Evolutionary conservation across 2,329 filamentous ascomycete species (phyloP).

Genomic region (Ilyonectria destructans): DNA sequence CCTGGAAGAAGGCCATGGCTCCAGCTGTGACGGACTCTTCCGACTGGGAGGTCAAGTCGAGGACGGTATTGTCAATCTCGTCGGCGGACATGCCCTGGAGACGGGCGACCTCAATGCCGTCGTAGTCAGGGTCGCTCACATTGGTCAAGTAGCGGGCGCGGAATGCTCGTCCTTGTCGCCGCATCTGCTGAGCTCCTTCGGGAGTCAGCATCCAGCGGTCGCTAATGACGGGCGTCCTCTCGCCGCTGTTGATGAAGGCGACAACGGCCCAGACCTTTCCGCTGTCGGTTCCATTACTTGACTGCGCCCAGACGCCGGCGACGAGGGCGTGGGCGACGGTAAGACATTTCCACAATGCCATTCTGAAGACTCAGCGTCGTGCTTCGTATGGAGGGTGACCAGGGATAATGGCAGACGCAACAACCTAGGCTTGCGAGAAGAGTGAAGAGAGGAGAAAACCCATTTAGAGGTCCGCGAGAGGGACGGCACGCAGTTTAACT

Average conservation of each 20-base stretch:
- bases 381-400: not conserved
- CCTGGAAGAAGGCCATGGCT: slow-evolving; percentile 86
- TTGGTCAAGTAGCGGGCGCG: slow-evolving; percentile 65
- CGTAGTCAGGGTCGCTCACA: slow-evolving; percentile 45
- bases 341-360: slow-evolving; percentile 39
- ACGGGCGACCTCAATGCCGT: slow-evolving; percentile 49
- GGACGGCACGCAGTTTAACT: slow-evolving; percentile 27
- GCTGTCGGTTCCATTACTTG: slow-evolving; percentile 33
- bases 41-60: slow-evolving; percentile 60
- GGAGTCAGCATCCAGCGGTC: slow-evolving; percentile 62
- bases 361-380: slow-evolving; percentile 29
- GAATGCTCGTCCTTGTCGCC: slow-evolving; percentile 64
- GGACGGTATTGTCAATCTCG: slow-evolving; percentile 65
- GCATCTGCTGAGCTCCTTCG: slow-evolving; percentile 68
- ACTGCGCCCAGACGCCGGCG: slow-evolving; percentile 51
- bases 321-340: slow-evolving; percentile 41
- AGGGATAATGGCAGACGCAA: not conserved
- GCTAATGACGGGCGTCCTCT: slow-evolving; percentile 63
- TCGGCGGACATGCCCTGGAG: slow-evolving; percentile 62
- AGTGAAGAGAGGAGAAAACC: slow-evolving; percentile 19
- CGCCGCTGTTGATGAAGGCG: slow-evolving; percentile 68
- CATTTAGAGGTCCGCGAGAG: slow-evolving; percentile 5
- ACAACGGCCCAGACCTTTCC: slow-evolving; percentile 66
- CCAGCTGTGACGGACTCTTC: slow-evolving; percentile 73
- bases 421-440: not conserved